Evolutionary conservation across 345 rosid species (phyloP), one percentile per base, ranked within the genome.

Genomic region (Excoecaria cochinchinensis): DNA sequence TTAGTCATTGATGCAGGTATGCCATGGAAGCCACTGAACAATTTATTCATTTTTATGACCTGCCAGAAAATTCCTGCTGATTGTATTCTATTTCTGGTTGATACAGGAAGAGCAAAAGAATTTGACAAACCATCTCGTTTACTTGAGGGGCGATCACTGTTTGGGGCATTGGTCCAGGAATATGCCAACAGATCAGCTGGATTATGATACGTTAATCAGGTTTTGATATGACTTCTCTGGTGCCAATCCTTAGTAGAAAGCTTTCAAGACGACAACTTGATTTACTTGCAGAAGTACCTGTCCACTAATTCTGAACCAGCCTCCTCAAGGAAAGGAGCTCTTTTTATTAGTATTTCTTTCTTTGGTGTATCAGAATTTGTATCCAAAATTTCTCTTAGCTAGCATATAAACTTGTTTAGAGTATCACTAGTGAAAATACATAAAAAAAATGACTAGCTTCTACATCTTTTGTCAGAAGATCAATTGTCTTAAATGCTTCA

Each of bases 91-190:
- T 14, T 59, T 17, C 19, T 42, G 9, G 80, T 38, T 13, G 0
- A 25, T 42, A 69, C 89, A 94, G 97, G 98, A 39, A 83, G 72
- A 73, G 95, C 90, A 6, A 86, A 82, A 77, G 99, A 95, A 84
- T 95, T 87, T 53, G 97, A 91, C 53, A 90, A 72, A 53, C 99
- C 99, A 8, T 83, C 90, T 15, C 79, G 81, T 38, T 79, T 95
- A 86, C 84, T 95, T 0, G 93, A 91, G 83, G 86, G 87, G 77
- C 88, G 48, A 16, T 87, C 98, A 8, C 85, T 92, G 3, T 95
- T 95, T 65, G 92, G 85, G 19, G 95, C 98, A 56, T 42, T 95
- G 69, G 98, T 95, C 77, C 98, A 91, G 82, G 99, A 95, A 77
- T 95, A 95, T 15, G 98, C 98, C 46, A 89, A 89, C 60, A 89